phyloP scores from a whole-genome alignment of 2,329 filamentous ascomycete species.

The Blumeria hordei region DNA sequence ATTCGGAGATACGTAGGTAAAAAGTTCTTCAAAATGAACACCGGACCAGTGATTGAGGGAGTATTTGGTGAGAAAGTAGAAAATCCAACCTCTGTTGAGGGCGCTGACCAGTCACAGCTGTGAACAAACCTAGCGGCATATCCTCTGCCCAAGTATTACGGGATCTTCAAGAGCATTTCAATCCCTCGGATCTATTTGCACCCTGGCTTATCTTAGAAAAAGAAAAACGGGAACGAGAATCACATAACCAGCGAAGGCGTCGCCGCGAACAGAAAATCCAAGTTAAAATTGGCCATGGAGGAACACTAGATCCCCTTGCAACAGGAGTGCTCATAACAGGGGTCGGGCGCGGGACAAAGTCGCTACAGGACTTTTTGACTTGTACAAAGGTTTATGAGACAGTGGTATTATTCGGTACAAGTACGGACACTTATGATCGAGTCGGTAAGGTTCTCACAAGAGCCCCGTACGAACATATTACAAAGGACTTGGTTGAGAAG shows the following conservation, averaged over 20 bases:
- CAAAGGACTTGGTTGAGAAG: slow-evolving; percentile 47
- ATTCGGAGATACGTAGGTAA: background rate
- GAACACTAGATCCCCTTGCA: slow-evolving; percentile 81
- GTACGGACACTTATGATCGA: slow-evolving; percentile 78
- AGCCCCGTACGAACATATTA: slow-evolving; percentile 59
- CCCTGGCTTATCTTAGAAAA: slow-evolving; percentile 48
- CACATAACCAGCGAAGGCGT: slow-evolving; percentile 32
- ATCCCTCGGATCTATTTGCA: slow-evolving; percentile 53
- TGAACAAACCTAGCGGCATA: slow-evolving; percentile 75
- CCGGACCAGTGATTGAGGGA: slow-evolving; percentile 30
- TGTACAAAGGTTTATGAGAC: slow-evolving; percentile 92
- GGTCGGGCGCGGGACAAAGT: slow-evolving; percentile 70
- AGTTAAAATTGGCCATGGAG: slow-evolving; percentile 90
- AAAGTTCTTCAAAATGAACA: slow-evolving; percentile 10
- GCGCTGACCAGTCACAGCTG: slow-evolving; percentile 27
- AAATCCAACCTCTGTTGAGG: background rate
- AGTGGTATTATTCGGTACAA: slow-evolving; percentile 69
- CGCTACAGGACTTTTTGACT: slow-evolving; percentile 49
- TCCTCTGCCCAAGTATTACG: slow-evolving; percentile 81
- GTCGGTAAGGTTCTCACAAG: slow-evolving; percentile 61
- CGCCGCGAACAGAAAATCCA: slow-evolving; percentile 35
- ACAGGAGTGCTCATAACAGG: slow-evolving; percentile 82
- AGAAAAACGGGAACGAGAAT: slow-evolving; percentile 28
- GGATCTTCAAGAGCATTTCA: slow-evolving; percentile 65
- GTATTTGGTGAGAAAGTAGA: slow-evolving; percentile 26